These are phyloP conservation scores for Diutina scorzettiae DNA, from an alignment of 1,139 yeast genomes.

Conservation along the genomic window DNA sequence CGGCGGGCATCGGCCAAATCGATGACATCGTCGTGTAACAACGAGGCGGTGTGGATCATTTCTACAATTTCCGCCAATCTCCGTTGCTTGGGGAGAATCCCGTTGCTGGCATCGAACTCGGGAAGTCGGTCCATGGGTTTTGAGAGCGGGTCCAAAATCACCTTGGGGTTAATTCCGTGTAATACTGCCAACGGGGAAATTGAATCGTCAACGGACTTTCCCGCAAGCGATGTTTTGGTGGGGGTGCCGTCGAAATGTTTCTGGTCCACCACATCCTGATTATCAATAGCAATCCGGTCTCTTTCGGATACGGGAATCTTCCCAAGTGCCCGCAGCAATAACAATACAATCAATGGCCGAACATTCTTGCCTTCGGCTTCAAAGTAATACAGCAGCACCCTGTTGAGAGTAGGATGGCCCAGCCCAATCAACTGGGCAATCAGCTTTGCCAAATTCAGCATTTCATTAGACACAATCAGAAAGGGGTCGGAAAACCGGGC, in stretches of 20 bases:
- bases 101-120: slow-evolving; percentile 44
- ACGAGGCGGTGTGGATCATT: slow-evolving; percentile 96
- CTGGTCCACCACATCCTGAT: slow-evolving; percentile 53
- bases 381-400: slow-evolving; percentile 86
- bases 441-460: slow-evolving; percentile 80
- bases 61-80: slow-evolving; percentile 95
- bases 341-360: slow-evolving; percentile 77
- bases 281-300: slow-evolving; percentile 49
- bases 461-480: slow-evolving; percentile 86
- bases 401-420: slow-evolving; percentile 83
- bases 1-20: slow-evolving; percentile 87
- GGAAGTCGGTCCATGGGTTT: slow-evolving; percentile 71
- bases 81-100: slow-evolving; percentile 87
- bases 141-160: slow-evolving; percentile 71
- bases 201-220: slow-evolving; percentile 42
- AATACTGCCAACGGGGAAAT: slow-evolving; percentile 74
- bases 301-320: slow-evolving; percentile 65
- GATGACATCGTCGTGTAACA: slow-evolving; percentile 93
- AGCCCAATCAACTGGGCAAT: slow-evolving; percentile 82
- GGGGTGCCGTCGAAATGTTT: slow-evolving; percentile 46
- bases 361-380: slow-evolving; percentile 95
- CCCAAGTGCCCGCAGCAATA: slow-evolving; percentile 72
- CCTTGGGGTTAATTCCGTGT: slow-evolving; percentile 79
- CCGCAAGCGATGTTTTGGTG: slow-evolving; percentile 24
- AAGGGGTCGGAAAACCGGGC: slow-evolving; percentile 62